A percentile compares a stretch with the other conserved stretches of the same genome.
Evolutionary conservation across 306 rosid species (phyloP).

Genomic region (Medicago arabica): DNA sequence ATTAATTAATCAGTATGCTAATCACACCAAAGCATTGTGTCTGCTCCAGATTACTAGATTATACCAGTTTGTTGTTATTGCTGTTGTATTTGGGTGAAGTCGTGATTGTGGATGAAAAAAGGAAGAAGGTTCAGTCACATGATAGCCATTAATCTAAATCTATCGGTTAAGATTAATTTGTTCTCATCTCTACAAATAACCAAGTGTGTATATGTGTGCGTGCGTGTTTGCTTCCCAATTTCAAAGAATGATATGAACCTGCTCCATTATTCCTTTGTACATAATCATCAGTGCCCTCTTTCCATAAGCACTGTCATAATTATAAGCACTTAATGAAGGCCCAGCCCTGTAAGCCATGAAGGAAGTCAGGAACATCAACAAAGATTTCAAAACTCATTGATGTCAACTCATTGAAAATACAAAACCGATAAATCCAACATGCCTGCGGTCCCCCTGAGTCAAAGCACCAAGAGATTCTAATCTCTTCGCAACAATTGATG

Average conservation of each 20-base stretch:
- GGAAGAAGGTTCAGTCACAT: neutral
- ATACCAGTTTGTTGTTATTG: neutral
- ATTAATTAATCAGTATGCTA: neutral
- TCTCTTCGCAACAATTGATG: constrained; percentile 99
- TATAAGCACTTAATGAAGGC: constrained; percentile 85
- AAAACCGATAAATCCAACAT: constrained; percentile 47
- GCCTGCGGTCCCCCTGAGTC: constrained; percentile 99
- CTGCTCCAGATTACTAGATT: neutral
- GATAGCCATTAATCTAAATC: neutral
- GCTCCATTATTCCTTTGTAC: constrained; percentile 96
- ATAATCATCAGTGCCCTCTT: constrained; percentile 81
- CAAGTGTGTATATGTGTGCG: neutral
- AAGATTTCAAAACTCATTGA: constrained; percentile 41
- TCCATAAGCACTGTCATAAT: constrained; percentile 94
- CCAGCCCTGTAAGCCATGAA: constrained; percentile 82
- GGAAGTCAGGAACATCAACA: constrained; percentile 43
- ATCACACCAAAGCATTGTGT: neutral
- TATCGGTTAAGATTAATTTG: neutral
- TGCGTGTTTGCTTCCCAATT: neutral
- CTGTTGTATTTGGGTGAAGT: neutral
- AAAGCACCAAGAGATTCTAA: constrained; percentile 96
- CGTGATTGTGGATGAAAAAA: neutral
- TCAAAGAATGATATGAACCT: constrained; percentile 60
- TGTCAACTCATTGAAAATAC: constrained; percentile 21
- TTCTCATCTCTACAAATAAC: neutral